Evolutionary conservation across 2,329 filamentous ascomycete species (phyloP).

Genomic region (Fusarium sp.): DNA sequence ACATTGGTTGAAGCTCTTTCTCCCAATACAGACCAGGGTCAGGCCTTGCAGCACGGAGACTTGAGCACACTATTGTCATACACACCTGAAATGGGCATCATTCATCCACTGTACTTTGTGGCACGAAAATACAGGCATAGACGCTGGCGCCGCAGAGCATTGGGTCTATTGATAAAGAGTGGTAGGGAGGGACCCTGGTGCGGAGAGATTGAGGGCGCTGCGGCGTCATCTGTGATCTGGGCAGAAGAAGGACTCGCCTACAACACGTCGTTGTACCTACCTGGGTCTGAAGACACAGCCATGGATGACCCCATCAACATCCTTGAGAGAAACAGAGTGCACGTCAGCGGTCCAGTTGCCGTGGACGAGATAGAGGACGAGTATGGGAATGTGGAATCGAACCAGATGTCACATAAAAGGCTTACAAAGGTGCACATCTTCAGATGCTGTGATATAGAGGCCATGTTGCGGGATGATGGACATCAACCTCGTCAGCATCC

Average conservation of each 20-base stretch:
- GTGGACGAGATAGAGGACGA: neutral
- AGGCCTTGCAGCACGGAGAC: rapidly evolving
- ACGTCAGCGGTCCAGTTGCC: neutral
- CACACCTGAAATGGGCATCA: slow-evolving; percentile 16
- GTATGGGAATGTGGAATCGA: neutral
- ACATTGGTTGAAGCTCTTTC: neutral
- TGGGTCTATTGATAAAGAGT: slow-evolving; percentile 1
- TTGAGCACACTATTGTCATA: neutral
- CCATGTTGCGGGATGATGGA: neutral
- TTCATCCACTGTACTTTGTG: neutral
- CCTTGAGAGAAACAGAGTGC: slow-evolving; percentile 5
- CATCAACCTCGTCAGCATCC: neutral
- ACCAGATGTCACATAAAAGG: neutral
- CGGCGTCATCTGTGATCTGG: slow-evolving; percentile 7
- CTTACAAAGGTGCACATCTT: neutral
- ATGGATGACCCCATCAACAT: neutral
- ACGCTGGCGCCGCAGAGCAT: slow-evolving; percentile 27
- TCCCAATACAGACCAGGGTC: rapidly evolving
- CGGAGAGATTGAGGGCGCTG: slow-evolving; percentile 14
- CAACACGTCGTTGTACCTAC: neutral
- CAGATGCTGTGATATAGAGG: neutral
- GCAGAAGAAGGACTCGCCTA: slow-evolving; percentile 12
- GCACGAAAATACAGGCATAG: slow-evolving; percentile 23
- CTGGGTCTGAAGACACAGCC: neutral
- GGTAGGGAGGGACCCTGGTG: slow-evolving; percentile 37